Evolutionary conservation across 1,284 basidiomycete genomes (phyloP).

Genomic region (Tilletia walkeri): DNA sequence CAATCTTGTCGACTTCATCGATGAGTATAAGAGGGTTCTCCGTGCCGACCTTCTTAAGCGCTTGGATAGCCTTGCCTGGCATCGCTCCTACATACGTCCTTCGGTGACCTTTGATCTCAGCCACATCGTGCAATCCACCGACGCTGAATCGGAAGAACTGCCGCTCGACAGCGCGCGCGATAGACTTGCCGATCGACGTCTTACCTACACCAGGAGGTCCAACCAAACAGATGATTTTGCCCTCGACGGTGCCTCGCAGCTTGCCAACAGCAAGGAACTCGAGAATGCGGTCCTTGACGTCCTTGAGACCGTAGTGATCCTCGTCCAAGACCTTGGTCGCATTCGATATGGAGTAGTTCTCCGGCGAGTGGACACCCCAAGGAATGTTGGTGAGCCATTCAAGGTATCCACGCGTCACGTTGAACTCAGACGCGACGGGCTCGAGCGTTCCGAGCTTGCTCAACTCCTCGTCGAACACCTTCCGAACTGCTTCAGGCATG

Average conservation of each 20-base stretch:
- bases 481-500: constrained; percentile 88
- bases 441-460: constrained; percentile 88
- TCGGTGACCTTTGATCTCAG: constrained; percentile 97
- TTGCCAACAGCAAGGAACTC: constrained; percentile 98
- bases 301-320: constrained; percentile 92
- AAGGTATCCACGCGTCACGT: constrained; percentile 67
- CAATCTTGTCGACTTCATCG: constrained; percentile 98
- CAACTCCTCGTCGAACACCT: constrained; percentile 96
- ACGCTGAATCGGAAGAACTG: constrained; percentile 96
- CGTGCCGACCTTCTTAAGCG: constrained; percentile 90
- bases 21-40: constrained; percentile 91
- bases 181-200: constrained; percentile 83
- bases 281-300: constrained; percentile 92
- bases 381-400: constrained; percentile 73
- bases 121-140: constrained; percentile 92
- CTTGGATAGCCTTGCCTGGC: constrained; percentile 97
- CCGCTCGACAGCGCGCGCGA: constrained; percentile 77
- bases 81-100: constrained; percentile 87
- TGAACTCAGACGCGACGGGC: constrained; percentile 75
- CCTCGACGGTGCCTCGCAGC: constrained; percentile 90
- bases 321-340: constrained; percentile 85
- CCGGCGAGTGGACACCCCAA: constrained; percentile 91
- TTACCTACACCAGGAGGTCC: constrained; percentile 97
- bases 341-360: constrained; percentile 86
- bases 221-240: constrained; percentile 94